Base-by-base conservation (phyloP, 345 rosid species). In the Camelina sativa region DNA sequence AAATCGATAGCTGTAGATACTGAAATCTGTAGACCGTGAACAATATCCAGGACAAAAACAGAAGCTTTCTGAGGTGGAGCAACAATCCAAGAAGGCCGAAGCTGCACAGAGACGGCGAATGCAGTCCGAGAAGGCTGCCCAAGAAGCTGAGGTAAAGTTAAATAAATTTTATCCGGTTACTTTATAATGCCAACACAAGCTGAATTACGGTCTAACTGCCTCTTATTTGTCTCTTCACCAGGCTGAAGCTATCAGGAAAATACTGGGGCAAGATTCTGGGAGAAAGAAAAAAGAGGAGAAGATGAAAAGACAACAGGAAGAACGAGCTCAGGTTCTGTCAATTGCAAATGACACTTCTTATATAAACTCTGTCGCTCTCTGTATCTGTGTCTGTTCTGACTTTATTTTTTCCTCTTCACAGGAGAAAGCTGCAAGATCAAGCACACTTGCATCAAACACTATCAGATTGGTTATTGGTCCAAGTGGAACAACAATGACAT, bases 241-340 rank as follows among this genome's bases (percentile, higher is more conserved):
- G 96, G 93, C 90, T 73, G 96, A 88, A 80, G 96, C 93, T 67
- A 91, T 88, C 41, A 83, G 88, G 73, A 91, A 87, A 81, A 88
- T 88, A 71, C 90, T 87, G 0, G 91, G 96, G 58, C 93, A 85
- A 79, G 91, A 88, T 77, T 86, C 96, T 1, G 86, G 79, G 55
- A 83, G 93, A 70, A 91, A 86, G 86, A 90, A 85, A 51, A 87
- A 78, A 69, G 93, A 91, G 56, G 93, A 85, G 46, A 85, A 88
- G 78, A 67, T 80, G 11, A 90, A 77, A 80, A 84, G 81, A 76
- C 91, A 81, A 51, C 86, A 73, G 46, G 87, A 86, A 72, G 92
- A 88, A 63, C 65, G 85, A 68, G 88, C 90, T 34, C 87, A 83
- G 96, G 93, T 85, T 56, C 34, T 30, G 16, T 34, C 11, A 2